phyloP scores from a whole-genome alignment of 2,329 filamentous ascomycete genomes.

The Paraconiothyrium brasiliense region DNA sequence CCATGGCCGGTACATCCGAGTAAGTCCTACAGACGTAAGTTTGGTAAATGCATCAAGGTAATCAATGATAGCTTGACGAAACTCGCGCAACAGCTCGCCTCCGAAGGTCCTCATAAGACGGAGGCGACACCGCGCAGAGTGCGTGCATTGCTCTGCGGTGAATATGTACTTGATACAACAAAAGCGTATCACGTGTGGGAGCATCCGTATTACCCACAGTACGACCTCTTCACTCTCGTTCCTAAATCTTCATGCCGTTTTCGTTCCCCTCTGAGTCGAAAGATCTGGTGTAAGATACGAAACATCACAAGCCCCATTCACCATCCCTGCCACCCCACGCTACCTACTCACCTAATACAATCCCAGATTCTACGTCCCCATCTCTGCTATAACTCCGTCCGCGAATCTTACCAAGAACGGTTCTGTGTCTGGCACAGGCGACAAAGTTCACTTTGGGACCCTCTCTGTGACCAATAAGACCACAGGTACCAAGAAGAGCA shows the following conservation, averaged over 20 bases:
- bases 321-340: background rate
- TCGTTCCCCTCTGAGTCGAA: no score
- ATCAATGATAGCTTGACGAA: slow-evolving; percentile 44
- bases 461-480: slow-evolving; percentile 30
- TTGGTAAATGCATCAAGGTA: background rate
- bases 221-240: slow-evolving; percentile 6
- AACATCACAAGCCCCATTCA: background rate
- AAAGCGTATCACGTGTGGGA: slow-evolving; percentile 51
- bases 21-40: background rate
- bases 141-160: slow-evolving; percentile 43
- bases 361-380: slow-evolving; percentile 40
- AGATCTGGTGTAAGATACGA: background rate
- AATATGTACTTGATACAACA: slow-evolving; percentile 46
- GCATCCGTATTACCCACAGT: slow-evolving; percentile 48
- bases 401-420: slow-evolving; percentile 27
- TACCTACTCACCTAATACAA: slow-evolving; percentile 3
- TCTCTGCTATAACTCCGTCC: slow-evolving; percentile 27
- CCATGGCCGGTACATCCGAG: slow-evolving; percentile 22
- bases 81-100: slow-evolving; percentile 53
- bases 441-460: slow-evolving; percentile 30
- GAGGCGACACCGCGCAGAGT: slow-evolving; percentile 43
- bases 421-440: slow-evolving; percentile 30
- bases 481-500: slow-evolving; percentile 21
- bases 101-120: slow-evolving; percentile 49
- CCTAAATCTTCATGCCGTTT: no score